phyloP scores from a whole-genome alignment of 2,329 filamentous ascomycete species.

The Cytospora piceae region DNA sequence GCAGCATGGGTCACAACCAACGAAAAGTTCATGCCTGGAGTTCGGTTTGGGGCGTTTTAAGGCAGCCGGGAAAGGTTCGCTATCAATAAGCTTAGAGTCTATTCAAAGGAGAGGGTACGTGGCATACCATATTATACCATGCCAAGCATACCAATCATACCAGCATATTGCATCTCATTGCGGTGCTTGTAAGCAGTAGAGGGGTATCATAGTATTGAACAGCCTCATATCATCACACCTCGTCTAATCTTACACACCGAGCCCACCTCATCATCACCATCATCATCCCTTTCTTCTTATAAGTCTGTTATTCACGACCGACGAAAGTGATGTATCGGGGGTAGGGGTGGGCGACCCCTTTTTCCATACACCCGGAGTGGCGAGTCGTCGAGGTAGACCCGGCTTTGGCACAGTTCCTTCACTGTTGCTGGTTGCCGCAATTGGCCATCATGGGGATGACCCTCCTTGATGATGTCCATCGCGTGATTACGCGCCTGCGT shows the following conservation, averaged over 20 bases:
- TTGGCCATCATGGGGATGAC: background rate
- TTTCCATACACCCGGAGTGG: background rate
- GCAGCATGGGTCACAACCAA: background rate
- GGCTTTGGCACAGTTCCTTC: background rate
- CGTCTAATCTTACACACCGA: slow-evolving; percentile 25
- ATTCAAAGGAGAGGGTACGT: slow-evolving; percentile 4
- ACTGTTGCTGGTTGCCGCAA: background rate
- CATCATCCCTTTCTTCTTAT: background rate
- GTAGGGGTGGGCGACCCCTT: background rate
- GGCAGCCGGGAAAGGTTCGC: slow-evolving; percentile 7
- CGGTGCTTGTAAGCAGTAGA: slow-evolving; percentile 12
- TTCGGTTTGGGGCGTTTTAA: slow-evolving; percentile 40
- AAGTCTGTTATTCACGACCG: no score
- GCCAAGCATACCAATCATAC: no score
- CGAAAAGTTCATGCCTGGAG: slow-evolving; percentile 31
- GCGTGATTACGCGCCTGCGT: background rate
- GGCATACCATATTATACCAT: slow-evolving; percentile 4
- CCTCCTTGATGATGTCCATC: background rate
- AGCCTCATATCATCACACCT: slow-evolving; percentile 15
- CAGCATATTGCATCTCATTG: slow-evolving; percentile 4
- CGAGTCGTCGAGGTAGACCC: background rate
- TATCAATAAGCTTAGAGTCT: background rate
- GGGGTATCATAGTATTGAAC: slow-evolving; percentile 40
- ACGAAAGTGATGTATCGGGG: background rate
- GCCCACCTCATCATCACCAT: background rate